Evolutionary conservation across 495 filamentous ascomycete species (phyloP), one percentile per base, ranked within the genome.

Genomic region (Aspergillus bridgeri): DNA sequence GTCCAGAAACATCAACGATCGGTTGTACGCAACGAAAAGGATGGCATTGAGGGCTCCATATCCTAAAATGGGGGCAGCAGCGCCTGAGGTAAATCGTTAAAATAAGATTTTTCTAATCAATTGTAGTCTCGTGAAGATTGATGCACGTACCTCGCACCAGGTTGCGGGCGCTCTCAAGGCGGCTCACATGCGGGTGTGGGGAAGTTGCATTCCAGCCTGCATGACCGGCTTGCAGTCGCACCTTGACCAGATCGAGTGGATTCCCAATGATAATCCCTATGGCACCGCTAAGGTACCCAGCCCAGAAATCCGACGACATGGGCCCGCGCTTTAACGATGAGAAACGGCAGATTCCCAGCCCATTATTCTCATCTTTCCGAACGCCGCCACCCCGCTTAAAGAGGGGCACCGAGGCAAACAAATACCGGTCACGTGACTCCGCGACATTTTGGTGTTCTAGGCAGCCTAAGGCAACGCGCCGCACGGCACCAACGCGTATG

Each of bases 1-100:
- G 38, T 78, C 75, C 46, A 95, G 75, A 52, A 80, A 66, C 44
- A 73, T 75, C 44, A 90, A 79, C 43, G 84, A 86, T 48, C 88
- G 86, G 68, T 95, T 95, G 75, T 96, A 96, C 24, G 85, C 83
- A 49, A 88, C 81, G 74, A 94, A 96, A 25, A 96, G 84, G 19
- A 96, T 74, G 25, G 90, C 90, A 73, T 96, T 96, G 54, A 96
- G 81, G 43, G 89, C 89, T 57, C 92, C 92, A 77, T 95, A 93
- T 70, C 89, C 89, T 23, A 95, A 75, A 48, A 95, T 84, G 0
- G 92, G 92, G 24, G 90, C 89, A 18, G 91, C 84, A 15, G 88
- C 80, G 46, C 92, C 92, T 81, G 51, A 22, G 23, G 54, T 7
- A 21, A 42, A 15, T 46, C 8, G 44, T 29, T 18, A 50, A 62